Base-by-base conservation (phyloP, 106 monocot species). In the Allium fistulosum region DNA sequence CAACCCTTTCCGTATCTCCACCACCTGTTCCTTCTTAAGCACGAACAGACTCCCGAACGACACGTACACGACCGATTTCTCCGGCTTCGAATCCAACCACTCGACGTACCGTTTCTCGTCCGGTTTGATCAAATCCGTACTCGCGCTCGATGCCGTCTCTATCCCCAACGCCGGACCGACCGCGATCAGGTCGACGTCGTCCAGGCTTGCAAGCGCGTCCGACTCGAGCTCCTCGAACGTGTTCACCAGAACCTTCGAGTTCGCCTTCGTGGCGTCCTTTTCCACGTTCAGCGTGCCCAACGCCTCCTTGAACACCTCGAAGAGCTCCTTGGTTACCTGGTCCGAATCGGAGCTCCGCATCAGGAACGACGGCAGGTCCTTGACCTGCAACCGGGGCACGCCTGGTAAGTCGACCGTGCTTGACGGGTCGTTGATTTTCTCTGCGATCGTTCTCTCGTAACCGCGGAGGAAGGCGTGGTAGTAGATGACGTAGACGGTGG, bases 181-280 rank as follows among this genome's bases (percentile, higher is more conserved):
- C 14, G 71, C 12, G 50, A 55, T n/a, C 18, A 84, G 1, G 5
- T 76, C 72, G 11, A 80, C 1, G 26, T 64, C 48, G 7, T 62
- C 67, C 7, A 80, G 26, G 9, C 56, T 13, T 10, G 52, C 9
- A 17, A 84, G 49, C 11, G 61, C 80, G 12, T 65, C 64, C 4
- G 57, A 26, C 49, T 84, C 84, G 37, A 80, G 59, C 14, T 67
- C 77, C 11, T 69, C 77, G 15, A 76, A 72, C 22, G 62, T 45
- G 62, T 62, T 62, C 37, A 62, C 45, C 62, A 62, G n/a, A 46
- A 62, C 16, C 45, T 10, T 62, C 16, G 28, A 14, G 11, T 8
- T 51, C 67, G 27, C 0, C 45, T 62, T 18, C 14, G 9, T 10
- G 0, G 12, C 10, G 26, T 5, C 62, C 46, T 46, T 10, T 8